A percentile compares a stretch with the other conserved stretches of the same genome.
These are phyloP conservation scores for Heritiera littoralis DNA, from an alignment of 345 rosid species.

Conservation along the genomic window DNA sequence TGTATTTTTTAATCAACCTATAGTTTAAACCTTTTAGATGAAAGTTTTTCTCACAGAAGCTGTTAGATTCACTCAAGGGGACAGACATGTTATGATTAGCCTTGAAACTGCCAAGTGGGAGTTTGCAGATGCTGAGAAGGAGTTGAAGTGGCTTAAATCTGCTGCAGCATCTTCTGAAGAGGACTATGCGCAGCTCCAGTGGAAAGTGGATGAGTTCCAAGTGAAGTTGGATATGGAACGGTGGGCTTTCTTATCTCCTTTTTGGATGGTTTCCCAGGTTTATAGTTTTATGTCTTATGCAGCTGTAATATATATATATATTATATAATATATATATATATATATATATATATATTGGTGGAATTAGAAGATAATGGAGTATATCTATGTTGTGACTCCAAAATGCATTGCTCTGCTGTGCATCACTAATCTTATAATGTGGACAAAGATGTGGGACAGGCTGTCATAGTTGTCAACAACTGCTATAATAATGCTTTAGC, in stretches of 20 bases:
- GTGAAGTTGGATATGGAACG: slow-evolving; percentile 65
- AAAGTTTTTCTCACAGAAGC: slow-evolving; percentile 68
- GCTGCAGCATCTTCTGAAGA: slow-evolving; percentile 70
- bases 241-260: slow-evolving; percentile 31
- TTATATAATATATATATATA: too few relatives aligned
- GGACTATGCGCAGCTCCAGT: slow-evolving; percentile 74
- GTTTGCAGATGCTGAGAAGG: slow-evolving; percentile 82
- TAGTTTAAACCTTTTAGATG: slow-evolving; percentile 55
- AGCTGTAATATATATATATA: neutral
- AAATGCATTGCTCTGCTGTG: neutral
- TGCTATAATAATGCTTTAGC: neutral
- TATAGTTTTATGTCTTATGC: neutral
- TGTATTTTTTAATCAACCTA: neutral
- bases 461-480: neutral
- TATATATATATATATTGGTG: neutral
- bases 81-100: slow-evolving; percentile 57
- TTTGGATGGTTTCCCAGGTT: neutral
- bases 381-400: neutral
- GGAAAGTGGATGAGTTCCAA: slow-evolving; percentile 54
- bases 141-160: slow-evolving; percentile 79
- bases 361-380: slow-evolving; percentile 4
- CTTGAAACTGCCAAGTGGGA: slow-evolving; percentile 78
- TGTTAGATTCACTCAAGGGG: slow-evolving; percentile 63
- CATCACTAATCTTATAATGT: neutral
- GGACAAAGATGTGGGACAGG: neutral